Evolutionary conservation across 148 eudicot genomes (phyloP), one percentile per base, ranked within the genome.

Genomic region (Rheum nobile): DNA sequence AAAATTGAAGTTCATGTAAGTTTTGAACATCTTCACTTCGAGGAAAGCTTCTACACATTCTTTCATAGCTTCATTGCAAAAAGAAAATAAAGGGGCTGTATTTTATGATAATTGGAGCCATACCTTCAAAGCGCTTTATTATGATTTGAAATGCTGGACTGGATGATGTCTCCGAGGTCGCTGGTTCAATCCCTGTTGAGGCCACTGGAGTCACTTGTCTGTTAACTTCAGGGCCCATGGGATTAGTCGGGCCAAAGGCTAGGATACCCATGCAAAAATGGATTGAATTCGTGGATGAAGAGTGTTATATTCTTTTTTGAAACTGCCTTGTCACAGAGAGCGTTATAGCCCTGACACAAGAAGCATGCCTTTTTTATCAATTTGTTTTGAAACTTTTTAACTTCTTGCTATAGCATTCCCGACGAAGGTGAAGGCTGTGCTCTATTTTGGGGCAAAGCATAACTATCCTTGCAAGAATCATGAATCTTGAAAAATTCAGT

Each of bases 1-100:
- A 67, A 78, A 24, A 48, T 19, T 22, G 76, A 81, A 72, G 74
- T 83, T 26, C 47, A 71, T 71, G 91, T 84, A 89, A 87, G 86
- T 37, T 35, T 42, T 39, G 48, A 21, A 12, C 50, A 70, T 41
- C 43, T 43, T 39, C 38, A 63, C n/a, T 13, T 31, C 9, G 32
- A 32, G 39, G 39, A 65, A 5, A 13, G 4, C 4, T 65, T 32
- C 6, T 65, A 41, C 41, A 65, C 39, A 32, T 57, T 57, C 67
- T 57, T 57, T 10, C 16, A 57, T 57, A 22, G 35, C 67, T 41
- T 13, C 7, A 24, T 55, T 55, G 13, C 31, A 21, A 22, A 55
- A 24, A 22, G 31, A 55, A 55, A 24, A 24, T 6, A 24, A 24
- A 8, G 12, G 29, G 13, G 31, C 32, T 11, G 31, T 8, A 2